Conservation (phyloP, 306 rosid species). For the Bauhinia variegata region DNA sequence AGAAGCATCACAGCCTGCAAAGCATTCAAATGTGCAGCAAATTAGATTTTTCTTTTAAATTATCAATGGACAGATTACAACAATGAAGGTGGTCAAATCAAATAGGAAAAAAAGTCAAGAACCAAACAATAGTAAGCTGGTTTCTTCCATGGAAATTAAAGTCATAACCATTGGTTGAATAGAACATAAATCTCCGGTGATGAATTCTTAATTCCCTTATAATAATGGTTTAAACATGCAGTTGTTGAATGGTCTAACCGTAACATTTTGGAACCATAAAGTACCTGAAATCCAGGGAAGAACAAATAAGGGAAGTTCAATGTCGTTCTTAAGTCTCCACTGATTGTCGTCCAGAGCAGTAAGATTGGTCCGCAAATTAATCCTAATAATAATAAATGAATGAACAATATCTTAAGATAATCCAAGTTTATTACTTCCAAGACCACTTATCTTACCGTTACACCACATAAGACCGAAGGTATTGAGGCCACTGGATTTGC, state of each 20-base stretch:
- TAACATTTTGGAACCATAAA: constrained; percentile 18
- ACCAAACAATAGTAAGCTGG: too few species aligned
- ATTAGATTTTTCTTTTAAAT: constrained; percentile 28
- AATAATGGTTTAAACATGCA: background rate
- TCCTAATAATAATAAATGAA: constrained; percentile 44
- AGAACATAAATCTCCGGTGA: too few species aligned
- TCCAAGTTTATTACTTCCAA: background rate
- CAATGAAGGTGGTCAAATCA: background rate
- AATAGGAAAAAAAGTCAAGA: too few species aligned
- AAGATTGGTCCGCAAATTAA: constrained; percentile 71
- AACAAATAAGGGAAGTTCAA: constrained; percentile 58
- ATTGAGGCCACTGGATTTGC: constrained; percentile 73
- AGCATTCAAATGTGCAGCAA: constrained; percentile 35
- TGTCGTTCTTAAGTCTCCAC: constrained; percentile 58
- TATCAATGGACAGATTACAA: constrained; percentile 1
- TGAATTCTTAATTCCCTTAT: background rate
- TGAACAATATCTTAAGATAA: background rate
- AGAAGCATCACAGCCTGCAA: constrained; percentile 75
- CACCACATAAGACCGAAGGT: constrained; percentile 89
- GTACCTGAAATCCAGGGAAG: constrained; percentile 77
- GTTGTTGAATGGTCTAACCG: background rate
- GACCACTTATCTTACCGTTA: constrained; percentile 61
- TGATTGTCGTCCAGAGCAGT: constrained; percentile 60
- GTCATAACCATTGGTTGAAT: too few species aligned
- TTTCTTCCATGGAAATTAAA: too few species aligned